These are phyloP conservation scores for Croton laevigatus DNA, from an alignment of 441 rosid genomes.

Conservation along the genomic window DNA sequence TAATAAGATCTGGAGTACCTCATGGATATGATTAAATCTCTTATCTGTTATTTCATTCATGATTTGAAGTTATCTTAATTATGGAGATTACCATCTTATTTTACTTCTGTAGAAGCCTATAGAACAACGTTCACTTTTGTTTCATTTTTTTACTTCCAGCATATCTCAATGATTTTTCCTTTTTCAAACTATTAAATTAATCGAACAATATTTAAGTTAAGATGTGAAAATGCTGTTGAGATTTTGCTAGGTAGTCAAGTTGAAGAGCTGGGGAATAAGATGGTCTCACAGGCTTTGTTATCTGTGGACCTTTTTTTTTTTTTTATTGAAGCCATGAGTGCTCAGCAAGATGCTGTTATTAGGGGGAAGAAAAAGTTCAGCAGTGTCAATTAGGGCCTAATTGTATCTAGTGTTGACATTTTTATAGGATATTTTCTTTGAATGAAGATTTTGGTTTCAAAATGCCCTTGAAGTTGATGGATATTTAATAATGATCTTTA, in stretches of 20 bases:
- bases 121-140: not conserved
- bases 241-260: not conserved
- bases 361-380: not conserved
- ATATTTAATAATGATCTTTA: not conserved
- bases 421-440: too few relatives aligned
- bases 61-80: not conserved
- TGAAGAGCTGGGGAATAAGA: not conserved
- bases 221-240: not conserved
- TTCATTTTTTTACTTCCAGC: not conserved
- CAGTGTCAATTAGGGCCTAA: not conserved
- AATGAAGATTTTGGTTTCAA: not conserved
- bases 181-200: not conserved
- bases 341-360: not conserved
- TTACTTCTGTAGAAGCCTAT: not conserved
- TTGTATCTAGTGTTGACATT: too few relatives aligned
- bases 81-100: not conserved
- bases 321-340: not conserved
- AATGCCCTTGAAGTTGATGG: not conserved
- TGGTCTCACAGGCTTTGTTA: not conserved
- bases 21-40: not conserved
- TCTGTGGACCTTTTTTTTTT: not conserved
- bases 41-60: not conserved
- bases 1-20: not conserved
- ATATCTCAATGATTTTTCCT: not conserved
- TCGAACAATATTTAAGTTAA: not conserved